Percentiles rank a stretch among this genome's conserved stretches.
Evolutionary conservation across 768 basidiomycete genomes (phyloP).

Genomic region (Boletus rubroflammeus): DNA sequence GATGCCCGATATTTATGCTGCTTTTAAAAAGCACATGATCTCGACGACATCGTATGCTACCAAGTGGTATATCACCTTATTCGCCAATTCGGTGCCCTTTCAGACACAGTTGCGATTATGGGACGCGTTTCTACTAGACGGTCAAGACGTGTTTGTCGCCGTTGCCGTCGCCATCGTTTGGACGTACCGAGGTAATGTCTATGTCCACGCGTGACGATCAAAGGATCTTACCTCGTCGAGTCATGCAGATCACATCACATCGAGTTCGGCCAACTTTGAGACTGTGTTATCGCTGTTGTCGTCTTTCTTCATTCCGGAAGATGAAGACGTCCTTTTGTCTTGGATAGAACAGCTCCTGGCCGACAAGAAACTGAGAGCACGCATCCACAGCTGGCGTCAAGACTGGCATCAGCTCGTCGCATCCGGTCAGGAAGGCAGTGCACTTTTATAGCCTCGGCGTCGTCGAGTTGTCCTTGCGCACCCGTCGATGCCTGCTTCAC

Average conservation of each 20-base stretch:
- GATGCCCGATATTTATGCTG: constrained; percentile 86
- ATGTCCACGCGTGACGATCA: background rate
- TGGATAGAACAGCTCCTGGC: constrained; percentile 70
- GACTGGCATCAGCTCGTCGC: constrained; percentile 77
- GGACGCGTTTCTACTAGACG: constrained; percentile 92
- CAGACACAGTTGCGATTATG: constrained; percentile 91
- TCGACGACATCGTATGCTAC: constrained; percentile 94
- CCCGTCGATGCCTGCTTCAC: background rate
- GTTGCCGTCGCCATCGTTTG: constrained; percentile 87
- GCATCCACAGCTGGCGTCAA: constrained; percentile 71
- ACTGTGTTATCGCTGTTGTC: constrained; percentile 87
- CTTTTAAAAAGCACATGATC: constrained; percentile 86
- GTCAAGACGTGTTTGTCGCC: constrained; percentile 82
- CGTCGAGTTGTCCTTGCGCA: background rate
- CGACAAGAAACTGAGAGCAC: constrained; percentile 63
- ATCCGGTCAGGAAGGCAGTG: constrained; percentile 57
- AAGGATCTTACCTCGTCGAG: constrained; percentile 2
- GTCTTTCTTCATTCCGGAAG: constrained; percentile 91
- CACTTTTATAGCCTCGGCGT: constrained; percentile 45
- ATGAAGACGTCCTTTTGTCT: constrained; percentile 74
- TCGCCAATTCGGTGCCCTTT: constrained; percentile 93
- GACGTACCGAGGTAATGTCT: constrained; percentile 73
- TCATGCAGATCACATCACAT: constrained; percentile 73
- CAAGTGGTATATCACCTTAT: constrained; percentile 99
- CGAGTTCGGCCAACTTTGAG: constrained; percentile 80